Evolutionary conservation across 208 protist genomes (phyloP), one percentile per base, ranked within the genome.

Genomic region (Wallacemonas rigidus): DNA sequence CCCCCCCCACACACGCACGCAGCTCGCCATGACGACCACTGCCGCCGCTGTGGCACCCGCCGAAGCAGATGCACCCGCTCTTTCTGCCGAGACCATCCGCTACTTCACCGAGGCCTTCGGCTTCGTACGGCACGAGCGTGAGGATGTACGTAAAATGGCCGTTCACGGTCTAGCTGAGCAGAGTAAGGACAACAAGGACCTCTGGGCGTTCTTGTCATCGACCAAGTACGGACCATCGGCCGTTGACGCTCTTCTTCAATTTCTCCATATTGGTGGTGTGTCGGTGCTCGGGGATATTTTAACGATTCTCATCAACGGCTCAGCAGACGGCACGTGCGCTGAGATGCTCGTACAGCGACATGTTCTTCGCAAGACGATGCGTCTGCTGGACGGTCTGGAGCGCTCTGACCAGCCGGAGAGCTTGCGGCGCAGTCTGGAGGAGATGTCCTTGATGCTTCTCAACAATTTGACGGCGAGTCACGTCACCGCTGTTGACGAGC

Each of bases 91-190:
- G 71, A 67, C 57, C 0, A 70, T 81, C 5, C 50, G 69, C 12
- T 75, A 86, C n/a, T 80, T 91, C 40, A 69, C 70, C 17, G 88
- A 95, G 71, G 72, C 88, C 53, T 95, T 93, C 69, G 68, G 50
- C 43, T 95, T 95, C 51, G 68, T 94, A 6, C 51, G 43, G 0
- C 86, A 86, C 64, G 83, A 88, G 39, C 81, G 91, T 2, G 86
- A 95, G 55, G 91, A 95, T 77, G 85, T 95, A 15, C 91, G 88
- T 15, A 92, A 94, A 76, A 89, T 94, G 83, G 88, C 91, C 1
- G 76, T 91, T 26, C 86, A 86, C 26, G 88, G 88, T 41, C 79
- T 95, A 41, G 88, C 91, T 0, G 68, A 81, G 67, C 84, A 91
- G 69, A 95, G 91, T 78, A 91, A 90, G 67, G 88, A 94, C 74